Conservation (phyloP, 768 basidiomycete genomes). For the Pleurotus citrinopileatus region DNA sequence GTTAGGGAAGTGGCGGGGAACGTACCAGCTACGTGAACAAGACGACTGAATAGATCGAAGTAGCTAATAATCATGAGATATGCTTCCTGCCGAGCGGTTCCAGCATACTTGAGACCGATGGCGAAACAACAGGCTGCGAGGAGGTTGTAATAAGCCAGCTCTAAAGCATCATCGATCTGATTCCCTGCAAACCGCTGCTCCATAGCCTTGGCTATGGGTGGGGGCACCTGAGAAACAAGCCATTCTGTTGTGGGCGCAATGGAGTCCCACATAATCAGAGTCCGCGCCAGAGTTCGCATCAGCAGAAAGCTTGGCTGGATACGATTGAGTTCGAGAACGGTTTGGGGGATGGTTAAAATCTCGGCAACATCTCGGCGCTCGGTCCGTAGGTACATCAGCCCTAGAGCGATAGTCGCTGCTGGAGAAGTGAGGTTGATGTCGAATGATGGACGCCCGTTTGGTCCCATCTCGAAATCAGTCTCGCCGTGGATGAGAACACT, state of each 20-base stretch:
- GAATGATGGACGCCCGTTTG: conserved; percentile 44
- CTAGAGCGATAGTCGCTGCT: conserved; percentile 86
- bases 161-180: conserved; percentile 64
- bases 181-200: conserved; percentile 50
- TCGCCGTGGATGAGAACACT: conserved; percentile 79
- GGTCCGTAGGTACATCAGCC: conserved; percentile 89
- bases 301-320: conserved; percentile 88
- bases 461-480: conserved; percentile 36
- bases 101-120: conserved; percentile 90
- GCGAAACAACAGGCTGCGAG: conserved; percentile 90
- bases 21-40: conserved; percentile 69
- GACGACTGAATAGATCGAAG: conserved; percentile 75
- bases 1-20: conserved; percentile 10
- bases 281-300: conserved; percentile 71
- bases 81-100: conserved; percentile 88
- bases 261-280: conserved; percentile 84
- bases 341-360: conserved; percentile 79
- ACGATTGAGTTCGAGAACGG: conserved; percentile 73
- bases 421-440: conserved; percentile 91
- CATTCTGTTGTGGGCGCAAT: conserved; percentile 74
- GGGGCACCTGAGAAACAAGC: conserved; percentile 69
- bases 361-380: conserved; percentile 84
- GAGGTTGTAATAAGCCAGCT: conserved; percentile 90
- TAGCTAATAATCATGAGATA: conserved; percentile 79
- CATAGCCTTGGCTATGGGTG: conserved; percentile 57